These are phyloP conservation scores for Boletus pseudo-olivaceus DNA, from an alignment of 768 basidiomycete genomes.

Conservation along the genomic window DNA sequence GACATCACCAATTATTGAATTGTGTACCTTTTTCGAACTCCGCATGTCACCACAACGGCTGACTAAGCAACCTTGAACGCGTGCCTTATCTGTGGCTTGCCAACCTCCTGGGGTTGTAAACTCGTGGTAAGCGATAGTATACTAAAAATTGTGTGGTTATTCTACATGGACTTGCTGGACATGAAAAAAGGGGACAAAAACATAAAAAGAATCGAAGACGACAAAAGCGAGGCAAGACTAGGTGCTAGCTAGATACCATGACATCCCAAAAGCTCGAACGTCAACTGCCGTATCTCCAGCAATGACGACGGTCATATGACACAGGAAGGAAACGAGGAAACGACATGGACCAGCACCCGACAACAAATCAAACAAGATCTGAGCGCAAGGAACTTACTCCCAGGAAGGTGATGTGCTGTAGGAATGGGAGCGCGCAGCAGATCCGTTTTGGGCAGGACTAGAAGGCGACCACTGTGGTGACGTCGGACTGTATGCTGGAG, in stretches of 20 bases:
- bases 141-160: slow-evolving; percentile 29
- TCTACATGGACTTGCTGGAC: slow-evolving; percentile 35
- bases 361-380: slow-evolving; percentile 8
- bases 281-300: slow-evolving; percentile 6
- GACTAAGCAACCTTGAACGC: too few species aligned
- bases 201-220: slow-evolving; percentile 6
- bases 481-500: slow-evolving; percentile 82
- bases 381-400: slow-evolving; percentile 34
- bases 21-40: too few species aligned
- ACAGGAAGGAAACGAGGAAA: slow-evolving; percentile 3
- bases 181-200: slow-evolving; percentile 9
- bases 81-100: too few species aligned
- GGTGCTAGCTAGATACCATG: slow-evolving; percentile 21
- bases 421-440: slow-evolving; percentile 37
- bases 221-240: slow-evolving; percentile 19
- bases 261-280: slow-evolving; percentile 8
- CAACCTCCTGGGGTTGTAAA: too few species aligned
- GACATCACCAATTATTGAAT: background rate
- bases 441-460: slow-evolving; percentile 62
- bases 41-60: too few species aligned
- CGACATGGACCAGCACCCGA: slow-evolving; percentile 12
- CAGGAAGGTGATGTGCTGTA: slow-evolving; percentile 52
- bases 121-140: slow-evolving; percentile 2
- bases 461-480: slow-evolving; percentile 83
- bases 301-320: slow-evolving; percentile 3